Evolutionary conservation across 305 asterid species (phyloP).

Genomic region (Fraxinus nigra): DNA sequence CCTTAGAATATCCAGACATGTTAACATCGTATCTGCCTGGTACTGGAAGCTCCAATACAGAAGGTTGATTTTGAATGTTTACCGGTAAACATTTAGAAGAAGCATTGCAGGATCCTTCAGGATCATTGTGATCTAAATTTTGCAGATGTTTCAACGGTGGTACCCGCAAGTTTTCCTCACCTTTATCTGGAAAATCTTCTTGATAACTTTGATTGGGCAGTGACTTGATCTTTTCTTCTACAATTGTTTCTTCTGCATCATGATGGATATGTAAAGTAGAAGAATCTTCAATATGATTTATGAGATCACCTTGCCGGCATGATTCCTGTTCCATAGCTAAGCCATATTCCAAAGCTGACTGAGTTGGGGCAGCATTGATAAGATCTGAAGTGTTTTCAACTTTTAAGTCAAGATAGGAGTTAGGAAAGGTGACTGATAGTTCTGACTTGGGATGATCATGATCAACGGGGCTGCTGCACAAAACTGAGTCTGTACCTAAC

Average conservation of each 20-base stretch:
- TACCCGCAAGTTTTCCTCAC: conserved; percentile 33
- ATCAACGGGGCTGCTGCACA: conserved; percentile 19
- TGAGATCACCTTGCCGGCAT: conserved; percentile 24
- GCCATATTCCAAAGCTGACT: conserved; percentile 30
- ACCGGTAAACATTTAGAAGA: conserved; percentile 25
- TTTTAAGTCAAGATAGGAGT: conserved; percentile 28
- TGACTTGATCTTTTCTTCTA: conserved; percentile 26
- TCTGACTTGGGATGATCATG: conserved; percentile 36
- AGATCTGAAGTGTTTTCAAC: conserved; percentile 26
- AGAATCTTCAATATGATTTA: conserved; percentile 24
- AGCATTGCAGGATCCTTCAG: conserved; percentile 22
- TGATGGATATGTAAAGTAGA: conserved; percentile 25
- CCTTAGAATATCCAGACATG: conserved; percentile 26
- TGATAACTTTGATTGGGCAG: conserved; percentile 26
- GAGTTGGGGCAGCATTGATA: conserved; percentile 23
- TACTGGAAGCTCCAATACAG: conserved; percentile 33
- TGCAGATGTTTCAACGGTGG: conserved; percentile 27
- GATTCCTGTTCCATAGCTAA: conserved; percentile 38
- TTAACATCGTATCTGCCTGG: conserved; percentile 23
- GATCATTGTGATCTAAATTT: conserved; percentile 32
- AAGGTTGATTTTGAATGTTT: conserved; percentile 31
- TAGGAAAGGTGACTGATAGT: conserved; percentile 28
- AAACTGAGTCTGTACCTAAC: conserved; percentile 24
- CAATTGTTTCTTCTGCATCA: conserved; percentile 24
- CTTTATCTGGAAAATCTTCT: conserved; percentile 29